Evolutionary conservation across 768 basidiomycete genomes (phyloP).

Genomic region (Naganishia vaughanmartiniae): DNA sequence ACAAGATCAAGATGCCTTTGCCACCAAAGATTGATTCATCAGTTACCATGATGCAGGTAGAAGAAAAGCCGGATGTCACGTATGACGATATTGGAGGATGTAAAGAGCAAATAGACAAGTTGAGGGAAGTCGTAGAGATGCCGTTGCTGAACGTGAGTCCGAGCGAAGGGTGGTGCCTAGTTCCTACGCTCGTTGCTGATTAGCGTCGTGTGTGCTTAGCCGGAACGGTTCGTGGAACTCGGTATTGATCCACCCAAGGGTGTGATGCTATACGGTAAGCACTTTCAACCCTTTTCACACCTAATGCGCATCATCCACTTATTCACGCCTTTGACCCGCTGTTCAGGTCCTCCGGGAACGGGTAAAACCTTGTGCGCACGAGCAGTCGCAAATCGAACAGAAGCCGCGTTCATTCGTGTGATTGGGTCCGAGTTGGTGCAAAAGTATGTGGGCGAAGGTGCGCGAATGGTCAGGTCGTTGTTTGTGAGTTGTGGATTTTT

Average conservation of each 20-base stretch:
- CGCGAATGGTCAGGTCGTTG: constrained; percentile 95
- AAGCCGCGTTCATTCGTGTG: constrained; percentile 98
- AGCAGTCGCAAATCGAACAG: constrained; percentile 96
- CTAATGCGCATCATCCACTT: background rate
- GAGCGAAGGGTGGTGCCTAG: too few species aligned
- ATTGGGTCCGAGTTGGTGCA: constrained; percentile 99
- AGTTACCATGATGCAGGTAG: constrained; percentile 88
- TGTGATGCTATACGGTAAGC: constrained; percentile 77
- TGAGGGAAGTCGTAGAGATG: constrained; percentile 95
- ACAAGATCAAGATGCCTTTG: constrained; percentile 96
- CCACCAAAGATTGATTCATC: constrained; percentile 99
- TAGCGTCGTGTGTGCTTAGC: constrained; percentile 58
- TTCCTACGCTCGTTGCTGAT: background rate
- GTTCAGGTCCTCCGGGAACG: constrained; percentile 45
- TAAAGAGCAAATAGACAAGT: constrained; percentile 99
- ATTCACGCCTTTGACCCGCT: background rate
- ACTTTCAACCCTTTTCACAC: background rate
- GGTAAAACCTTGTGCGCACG: constrained; percentile 98
- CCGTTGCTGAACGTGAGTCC: constrained; percentile 80
- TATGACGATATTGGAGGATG: constrained; percentile 98
- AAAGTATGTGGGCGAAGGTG: constrained; percentile 99
- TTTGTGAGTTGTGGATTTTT: constrained; percentile 59
- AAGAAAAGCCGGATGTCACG: constrained; percentile 38
- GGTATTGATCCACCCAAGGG: constrained; percentile 99
- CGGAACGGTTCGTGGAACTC: constrained; percentile 96